These are phyloP conservation scores for Linanthus parryae DNA, from an alignment of 148 eudicot species.

Conservation along the genomic window DNA sequence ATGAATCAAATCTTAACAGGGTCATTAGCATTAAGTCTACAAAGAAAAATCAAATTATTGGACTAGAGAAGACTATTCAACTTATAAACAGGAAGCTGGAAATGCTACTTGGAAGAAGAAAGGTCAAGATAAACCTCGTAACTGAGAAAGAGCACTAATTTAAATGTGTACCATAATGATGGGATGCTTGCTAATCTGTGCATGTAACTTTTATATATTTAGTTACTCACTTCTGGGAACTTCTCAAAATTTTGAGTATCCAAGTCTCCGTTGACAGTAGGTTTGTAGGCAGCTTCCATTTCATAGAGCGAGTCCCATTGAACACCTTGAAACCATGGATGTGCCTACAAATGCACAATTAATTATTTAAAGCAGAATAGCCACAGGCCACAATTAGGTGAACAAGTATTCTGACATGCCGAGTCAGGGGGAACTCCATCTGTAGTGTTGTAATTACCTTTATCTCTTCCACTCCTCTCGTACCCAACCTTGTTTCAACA, in stretches of 20 bases:
- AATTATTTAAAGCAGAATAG: constrained; percentile 3
- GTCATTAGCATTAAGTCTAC: too few relatives aligned
- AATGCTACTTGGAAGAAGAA: too few relatives aligned
- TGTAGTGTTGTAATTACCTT: constrained; percentile 29
- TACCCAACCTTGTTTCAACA: constrained; percentile 60
- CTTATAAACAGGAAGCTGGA: too few relatives aligned
- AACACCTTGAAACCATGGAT: constrained; percentile 54
- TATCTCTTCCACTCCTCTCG: constrained; percentile 65
- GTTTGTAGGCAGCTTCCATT: constrained; percentile 73
- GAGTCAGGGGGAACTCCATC: not conserved
- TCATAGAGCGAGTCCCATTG: constrained; percentile 68
- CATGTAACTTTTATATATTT: too few relatives aligned
- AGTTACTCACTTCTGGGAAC: constrained; percentile 51
- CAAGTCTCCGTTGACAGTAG: constrained; percentile 48
- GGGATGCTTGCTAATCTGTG: not conserved
- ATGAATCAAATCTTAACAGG: too few relatives aligned
- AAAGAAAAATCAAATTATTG: too few relatives aligned
- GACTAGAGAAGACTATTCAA: too few relatives aligned
- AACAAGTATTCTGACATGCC: not conserved
- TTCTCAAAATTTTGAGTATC: constrained; percentile 77
- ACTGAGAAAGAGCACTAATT: too few relatives aligned
- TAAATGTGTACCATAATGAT: too few relatives aligned
- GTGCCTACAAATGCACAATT: constrained; percentile 40
- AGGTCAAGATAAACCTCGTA: too few relatives aligned
- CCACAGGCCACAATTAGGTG: not conserved